Conservation (phyloP, 2,329 filamentous ascomycete species). For the Fusarium pilosicola region DNA sequence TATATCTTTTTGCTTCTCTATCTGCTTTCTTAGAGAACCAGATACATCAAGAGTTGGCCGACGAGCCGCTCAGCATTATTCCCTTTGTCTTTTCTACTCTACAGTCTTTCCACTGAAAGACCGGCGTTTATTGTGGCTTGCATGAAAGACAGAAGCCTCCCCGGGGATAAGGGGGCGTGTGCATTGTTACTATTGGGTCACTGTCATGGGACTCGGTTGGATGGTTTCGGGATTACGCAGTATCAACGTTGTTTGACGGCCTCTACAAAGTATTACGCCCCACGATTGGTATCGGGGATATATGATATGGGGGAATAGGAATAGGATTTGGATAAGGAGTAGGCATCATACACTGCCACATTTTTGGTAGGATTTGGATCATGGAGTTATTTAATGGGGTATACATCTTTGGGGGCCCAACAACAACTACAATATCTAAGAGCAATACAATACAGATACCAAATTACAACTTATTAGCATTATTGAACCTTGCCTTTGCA, state of each 20-base stretch:
- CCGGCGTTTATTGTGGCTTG: slow-evolving; percentile 30
- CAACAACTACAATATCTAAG: slow-evolving; percentile 3
- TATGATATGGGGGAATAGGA: slow-evolving; percentile 25
- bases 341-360: slow-evolving; percentile 33
- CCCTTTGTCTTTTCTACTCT: slow-evolving; percentile 23
- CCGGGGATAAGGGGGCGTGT: slow-evolving; percentile 27
- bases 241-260: slow-evolving; percentile 28
- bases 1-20: background rate
- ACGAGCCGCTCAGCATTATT: slow-evolving; percentile 24
- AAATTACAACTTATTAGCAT: slow-evolving; percentile 4
- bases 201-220: slow-evolving; percentile 15
- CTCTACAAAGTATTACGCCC: slow-evolving; percentile 27
- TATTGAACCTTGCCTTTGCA: background rate
- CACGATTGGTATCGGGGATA: slow-evolving; percentile 22
- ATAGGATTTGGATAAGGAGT: slow-evolving; percentile 2
- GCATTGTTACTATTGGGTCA: slow-evolving; percentile 27
- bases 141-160: slow-evolving; percentile 23
- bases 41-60: slow-evolving; percentile 31
- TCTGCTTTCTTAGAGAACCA: slow-evolving; percentile 31
- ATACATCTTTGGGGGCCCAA: slow-evolving; percentile 6
- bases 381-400: slow-evolving; percentile 32
- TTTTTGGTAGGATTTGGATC: slow-evolving; percentile 29
- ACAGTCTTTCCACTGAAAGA: background rate
- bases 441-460: slow-evolving; percentile 18
- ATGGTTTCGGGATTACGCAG: slow-evolving; percentile 17